A percentile compares a stretch with the other conserved stretches of the same genome.
phyloP scores from a whole-genome alignment of 352 stramenopile genomes.

The Phytopythium boreale region DNA sequence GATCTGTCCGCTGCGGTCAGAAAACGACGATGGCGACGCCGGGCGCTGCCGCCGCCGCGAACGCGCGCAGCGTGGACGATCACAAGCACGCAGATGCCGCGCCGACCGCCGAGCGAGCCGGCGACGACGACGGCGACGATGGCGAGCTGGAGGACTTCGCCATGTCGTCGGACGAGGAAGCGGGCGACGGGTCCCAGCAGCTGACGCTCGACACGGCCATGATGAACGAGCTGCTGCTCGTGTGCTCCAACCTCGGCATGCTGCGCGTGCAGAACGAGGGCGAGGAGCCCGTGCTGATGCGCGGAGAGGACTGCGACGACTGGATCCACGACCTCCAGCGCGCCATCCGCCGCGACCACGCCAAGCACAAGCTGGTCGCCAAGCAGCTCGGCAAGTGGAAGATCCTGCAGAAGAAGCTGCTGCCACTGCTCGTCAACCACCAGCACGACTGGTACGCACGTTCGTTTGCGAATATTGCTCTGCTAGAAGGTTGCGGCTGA shows the following conservation, averaged over 20 bases:
- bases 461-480: background rate
- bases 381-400: slow-evolving; percentile 88
- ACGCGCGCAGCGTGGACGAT: background rate
- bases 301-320: slow-evolving; percentile 76
- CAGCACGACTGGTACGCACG: slow-evolving; percentile 69
- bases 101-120: background rate
- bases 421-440: slow-evolving; percentile 83
- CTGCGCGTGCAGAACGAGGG: slow-evolving; percentile 56
- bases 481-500: background rate
- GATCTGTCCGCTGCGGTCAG: no score
- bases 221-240: slow-evolving; percentile 86
- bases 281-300: slow-evolving; percentile 65
- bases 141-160: slow-evolving; percentile 62
- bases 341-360: slow-evolving; percentile 76
- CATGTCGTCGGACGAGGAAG: slow-evolving; percentile 47
- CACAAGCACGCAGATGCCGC: background rate
- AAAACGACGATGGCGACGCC: slow-evolving; percentile 12
- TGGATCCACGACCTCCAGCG: slow-evolving; percentile 88
- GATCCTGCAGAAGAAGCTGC: slow-evolving; percentile 85
- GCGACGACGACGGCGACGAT: slow-evolving; percentile 13
- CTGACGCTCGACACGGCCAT: slow-evolving; percentile 66
- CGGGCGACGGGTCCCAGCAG: slow-evolving; percentile 16
- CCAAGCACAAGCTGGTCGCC: slow-evolving; percentile 74
- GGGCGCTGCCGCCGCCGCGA: slow-evolving; percentile 5
- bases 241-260: slow-evolving; percentile 87